These are phyloP conservation scores for Saccharum hybrid DNA, from an alignment of 202 grass and related monocot genomes.

Conservation along the genomic window DNA sequence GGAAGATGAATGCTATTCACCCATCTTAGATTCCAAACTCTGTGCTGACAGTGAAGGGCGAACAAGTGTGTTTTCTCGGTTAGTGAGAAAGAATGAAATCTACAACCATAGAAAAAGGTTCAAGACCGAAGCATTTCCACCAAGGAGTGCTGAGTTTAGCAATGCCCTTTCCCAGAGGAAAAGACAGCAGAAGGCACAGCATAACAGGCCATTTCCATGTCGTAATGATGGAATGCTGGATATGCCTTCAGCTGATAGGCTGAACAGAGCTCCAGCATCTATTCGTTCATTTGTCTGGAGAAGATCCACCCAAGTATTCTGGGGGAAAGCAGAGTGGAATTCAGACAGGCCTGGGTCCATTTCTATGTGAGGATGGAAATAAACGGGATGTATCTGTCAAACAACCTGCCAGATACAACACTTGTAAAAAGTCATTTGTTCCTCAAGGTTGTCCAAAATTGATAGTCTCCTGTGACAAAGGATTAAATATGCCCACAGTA, in stretches of 20 bases:
- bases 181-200: constrained; percentile 31
- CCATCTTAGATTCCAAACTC: constrained; percentile 49
- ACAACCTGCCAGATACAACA: constrained; percentile 33
- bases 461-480: constrained; percentile 26
- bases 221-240: constrained; percentile 12
- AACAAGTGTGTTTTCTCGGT: constrained; percentile 60
- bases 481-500: constrained; percentile 8
- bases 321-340: constrained; percentile 19
- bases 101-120: constrained; percentile 35
- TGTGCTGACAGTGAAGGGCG: constrained; percentile 49
- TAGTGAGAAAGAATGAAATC: constrained; percentile 32
- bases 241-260: constrained; percentile 21
- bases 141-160: constrained; percentile 38
- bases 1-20: constrained; percentile 37
- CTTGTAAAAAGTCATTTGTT: constrained; percentile 34
- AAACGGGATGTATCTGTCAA: constrained; percentile 33
- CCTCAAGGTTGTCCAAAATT: constrained; percentile 35
- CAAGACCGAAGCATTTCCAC: constrained; percentile 38
- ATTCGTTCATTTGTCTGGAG: constrained; percentile 38
- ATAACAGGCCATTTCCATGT: constrained; percentile 29
- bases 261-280: constrained; percentile 36
- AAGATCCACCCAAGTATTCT: constrained; percentile 40
- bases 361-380: constrained; percentile 28
- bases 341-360: constrained; percentile 26
- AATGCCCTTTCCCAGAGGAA: constrained; percentile 30